Conservation (phyloP, 768 basidiomycete genomes). For the Sporobolomyces phaffii region DNA sequence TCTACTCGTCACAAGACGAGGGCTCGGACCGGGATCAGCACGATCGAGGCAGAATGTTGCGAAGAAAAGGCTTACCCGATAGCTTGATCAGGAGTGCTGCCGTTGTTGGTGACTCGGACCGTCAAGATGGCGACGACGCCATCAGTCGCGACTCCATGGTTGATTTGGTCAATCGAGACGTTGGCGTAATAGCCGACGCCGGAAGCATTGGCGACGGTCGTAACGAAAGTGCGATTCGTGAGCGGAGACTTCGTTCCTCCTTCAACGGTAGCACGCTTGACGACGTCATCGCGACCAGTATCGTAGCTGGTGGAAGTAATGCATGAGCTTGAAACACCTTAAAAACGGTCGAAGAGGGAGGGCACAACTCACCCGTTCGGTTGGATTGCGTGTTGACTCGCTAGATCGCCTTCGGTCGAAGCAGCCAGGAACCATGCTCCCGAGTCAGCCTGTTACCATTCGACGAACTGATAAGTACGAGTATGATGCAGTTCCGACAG, state of each 20-base stretch:
- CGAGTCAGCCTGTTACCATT: constrained; percentile 49
- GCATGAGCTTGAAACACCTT: not conserved
- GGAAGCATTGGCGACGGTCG: constrained; percentile 1
- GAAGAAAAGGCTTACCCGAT: not conserved
- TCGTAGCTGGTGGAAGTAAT: constrained; percentile 56
- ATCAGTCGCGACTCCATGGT: constrained; percentile 57
- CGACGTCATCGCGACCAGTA: constrained; percentile 74
- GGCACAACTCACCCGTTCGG: constrained; percentile 56
- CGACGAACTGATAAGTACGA: not conserved
- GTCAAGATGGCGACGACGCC: constrained; percentile 74
- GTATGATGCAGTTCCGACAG: too few species aligned
- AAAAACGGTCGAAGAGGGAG: not conserved
- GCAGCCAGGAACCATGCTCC: constrained; percentile 67
- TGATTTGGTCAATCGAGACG: constrained; percentile 42
- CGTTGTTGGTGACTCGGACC: constrained; percentile 58
- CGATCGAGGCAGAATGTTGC: too few species aligned
- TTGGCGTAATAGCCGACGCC: constrained; percentile 14
- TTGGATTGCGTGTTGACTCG: constrained; percentile 57
- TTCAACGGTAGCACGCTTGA: constrained; percentile 69
- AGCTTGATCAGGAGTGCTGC: not conserved
- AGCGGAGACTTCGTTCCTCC: constrained; percentile 55
- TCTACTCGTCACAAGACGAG: not conserved
- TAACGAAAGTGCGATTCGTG: constrained; percentile 47
- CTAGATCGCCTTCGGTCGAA: constrained; percentile 52
- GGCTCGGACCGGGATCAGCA: too few species aligned